Conservation (phyloP, 352 stramenopile species). For the Pythium oligandrum region DNA sequence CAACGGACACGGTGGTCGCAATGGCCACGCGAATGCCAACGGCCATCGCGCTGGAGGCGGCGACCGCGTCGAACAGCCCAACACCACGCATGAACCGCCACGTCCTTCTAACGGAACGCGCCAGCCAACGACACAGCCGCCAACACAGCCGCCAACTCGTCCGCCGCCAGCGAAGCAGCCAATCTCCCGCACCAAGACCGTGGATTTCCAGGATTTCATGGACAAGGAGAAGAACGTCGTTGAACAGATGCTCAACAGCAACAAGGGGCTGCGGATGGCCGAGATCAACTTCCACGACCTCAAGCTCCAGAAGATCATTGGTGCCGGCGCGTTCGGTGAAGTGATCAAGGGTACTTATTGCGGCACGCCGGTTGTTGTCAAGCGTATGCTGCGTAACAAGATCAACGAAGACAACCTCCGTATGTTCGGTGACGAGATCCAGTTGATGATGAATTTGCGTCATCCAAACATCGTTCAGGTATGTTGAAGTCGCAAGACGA, state of each 20-base stretch:
- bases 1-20: too few species aligned
- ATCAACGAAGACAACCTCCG: conserved; percentile 85
- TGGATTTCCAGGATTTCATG: conserved; percentile 84
- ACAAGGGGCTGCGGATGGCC: conserved; percentile 82
- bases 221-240: conserved; percentile 85
- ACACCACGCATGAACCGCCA: too few species aligned
- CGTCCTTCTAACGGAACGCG: too few species aligned
- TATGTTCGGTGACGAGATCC: conserved; percentile 88
- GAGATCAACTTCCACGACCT: conserved; percentile 89
- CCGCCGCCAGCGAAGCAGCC: conserved; percentile 9
- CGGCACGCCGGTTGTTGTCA: conserved; percentile 83
- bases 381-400: conserved; percentile 87
- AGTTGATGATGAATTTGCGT: conserved; percentile 89
- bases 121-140: too few species aligned
- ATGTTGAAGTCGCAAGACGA: conserved; percentile 1
- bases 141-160: too few species aligned
- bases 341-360: conserved; percentile 89
- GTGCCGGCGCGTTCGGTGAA: conserved; percentile 77
- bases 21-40: too few species aligned
- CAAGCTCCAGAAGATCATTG: conserved; percentile 87
- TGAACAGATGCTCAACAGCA: conserved; percentile 86
- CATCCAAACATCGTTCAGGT: conserved; percentile 86
- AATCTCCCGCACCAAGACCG: conserved; percentile 21
- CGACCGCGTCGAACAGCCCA: too few species aligned
- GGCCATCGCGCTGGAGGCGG: too few species aligned